phyloP scores from a whole-genome alignment of 352 stramenopile species.

The Globisporangium carolinianum region DNA sequence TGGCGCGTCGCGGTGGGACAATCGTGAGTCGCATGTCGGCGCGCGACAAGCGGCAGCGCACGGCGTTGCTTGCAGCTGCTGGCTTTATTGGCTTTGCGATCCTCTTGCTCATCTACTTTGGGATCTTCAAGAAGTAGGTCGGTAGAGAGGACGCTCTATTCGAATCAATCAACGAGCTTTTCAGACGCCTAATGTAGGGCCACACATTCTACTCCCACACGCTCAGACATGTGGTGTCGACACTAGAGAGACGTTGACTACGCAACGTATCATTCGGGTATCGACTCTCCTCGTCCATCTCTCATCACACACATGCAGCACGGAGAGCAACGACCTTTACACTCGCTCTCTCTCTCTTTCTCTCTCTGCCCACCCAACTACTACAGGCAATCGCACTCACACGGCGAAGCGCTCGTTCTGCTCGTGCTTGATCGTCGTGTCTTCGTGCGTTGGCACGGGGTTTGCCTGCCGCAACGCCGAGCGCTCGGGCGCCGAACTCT shows the following conservation, averaged over 20 bases:
- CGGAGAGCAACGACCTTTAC: too few species aligned
- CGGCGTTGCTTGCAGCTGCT: constrained; percentile 60
- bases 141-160: not conserved
- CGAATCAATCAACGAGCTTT: too few species aligned
- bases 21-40: constrained; percentile 83
- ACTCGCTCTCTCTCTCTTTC: not conserved
- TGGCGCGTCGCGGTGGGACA: constrained; percentile 71
- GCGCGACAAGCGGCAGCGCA: constrained; percentile 73
- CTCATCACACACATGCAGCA: too few species aligned
- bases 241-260: too few species aligned
- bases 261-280: too few species aligned
- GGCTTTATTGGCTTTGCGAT: constrained; percentile 81
- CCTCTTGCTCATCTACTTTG: constrained; percentile 84
- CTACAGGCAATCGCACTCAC: constrained; percentile 12
- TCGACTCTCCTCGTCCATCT: too few species aligned
- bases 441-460: constrained; percentile 24
- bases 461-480: constrained; percentile 23
- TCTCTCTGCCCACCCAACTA: not conserved
- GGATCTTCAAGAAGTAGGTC: constrained; percentile 80
- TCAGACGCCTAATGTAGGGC: too few species aligned
- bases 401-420: constrained; percentile 62
- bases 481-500: constrained; percentile 21
- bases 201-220: too few species aligned
- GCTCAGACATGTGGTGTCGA: too few species aligned
- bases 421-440: constrained; percentile 46